phyloP scores from a whole-genome alignment of 2,329 filamentous ascomycete genomes.

The Phymatotrichopsis omnivora region DNA sequence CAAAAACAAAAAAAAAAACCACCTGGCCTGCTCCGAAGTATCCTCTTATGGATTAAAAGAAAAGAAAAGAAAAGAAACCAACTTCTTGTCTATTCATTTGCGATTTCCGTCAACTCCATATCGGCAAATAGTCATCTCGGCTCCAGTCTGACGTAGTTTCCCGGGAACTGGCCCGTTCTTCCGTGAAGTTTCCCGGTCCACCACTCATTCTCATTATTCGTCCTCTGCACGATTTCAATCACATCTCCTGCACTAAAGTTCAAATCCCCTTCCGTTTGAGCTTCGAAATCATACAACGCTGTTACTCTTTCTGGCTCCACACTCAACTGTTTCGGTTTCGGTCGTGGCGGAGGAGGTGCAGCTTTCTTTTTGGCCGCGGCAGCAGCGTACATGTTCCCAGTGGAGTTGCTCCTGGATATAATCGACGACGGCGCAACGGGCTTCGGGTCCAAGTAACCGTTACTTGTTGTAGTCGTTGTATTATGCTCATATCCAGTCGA shows the following conservation, averaged over 20 bases:
- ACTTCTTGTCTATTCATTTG: neutral
- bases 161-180: conserved; percentile 85
- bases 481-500: too few relatives aligned
- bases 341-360: conserved; percentile 62
- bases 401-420: conserved; percentile 37
- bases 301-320: conserved; percentile 62
- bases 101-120: too few relatives aligned
- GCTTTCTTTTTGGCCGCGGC: conserved; percentile 55
- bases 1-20: too few relatives aligned
- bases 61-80: too few relatives aligned
- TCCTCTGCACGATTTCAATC: conserved; percentile 77
- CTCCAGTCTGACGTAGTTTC: conserved; percentile 46
- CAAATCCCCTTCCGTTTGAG: conserved; percentile 86
- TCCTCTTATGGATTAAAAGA: neutral
- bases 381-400: conserved; percentile 38
- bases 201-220: conserved; percentile 93
- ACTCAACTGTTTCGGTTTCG: conserved; percentile 65
- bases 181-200: conserved; percentile 77
- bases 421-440: conserved; percentile 15
- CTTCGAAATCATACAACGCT: conserved; percentile 91
- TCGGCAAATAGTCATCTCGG: too few relatives aligned
- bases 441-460: conserved; percentile 11
- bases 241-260: conserved; percentile 80
- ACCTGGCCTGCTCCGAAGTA: too few relatives aligned
- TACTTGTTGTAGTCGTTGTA: too few relatives aligned